Conservation (phyloP, 2,329 filamentous ascomycete species). For the Raffaelea arxii region DNA sequence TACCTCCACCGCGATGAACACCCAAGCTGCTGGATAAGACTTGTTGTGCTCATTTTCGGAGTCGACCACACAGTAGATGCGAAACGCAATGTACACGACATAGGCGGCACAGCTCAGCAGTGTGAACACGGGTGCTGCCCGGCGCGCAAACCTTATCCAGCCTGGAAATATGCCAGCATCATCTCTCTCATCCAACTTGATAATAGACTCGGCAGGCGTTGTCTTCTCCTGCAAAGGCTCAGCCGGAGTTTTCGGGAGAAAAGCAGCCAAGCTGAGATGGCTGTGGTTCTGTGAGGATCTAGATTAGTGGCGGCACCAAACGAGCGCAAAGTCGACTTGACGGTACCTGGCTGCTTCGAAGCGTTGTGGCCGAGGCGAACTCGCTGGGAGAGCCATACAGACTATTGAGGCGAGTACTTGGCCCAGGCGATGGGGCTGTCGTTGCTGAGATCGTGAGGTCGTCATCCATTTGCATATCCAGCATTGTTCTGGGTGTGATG, state of each 20-base stretch:
- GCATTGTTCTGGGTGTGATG: slow-evolving; percentile 5
- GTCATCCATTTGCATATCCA: slow-evolving; percentile 8
- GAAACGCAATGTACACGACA: slow-evolving; percentile 38
- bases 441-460: slow-evolving; percentile 7
- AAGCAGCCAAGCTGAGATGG: slow-evolving; percentile 29
- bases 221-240: slow-evolving; percentile 21
- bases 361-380: slow-evolving; percentile 8
- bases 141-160: slow-evolving; percentile 27
- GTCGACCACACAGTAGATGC: slow-evolving; percentile 40
- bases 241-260: slow-evolving; percentile 24
- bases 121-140: slow-evolving; percentile 28
- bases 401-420: slow-evolving; percentile 9
- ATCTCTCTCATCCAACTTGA: slow-evolving; percentile 31
- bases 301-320: not conserved
- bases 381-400: slow-evolving; percentile 10
- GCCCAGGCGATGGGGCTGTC: slow-evolving; percentile 11
- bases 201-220: slow-evolving; percentile 23
- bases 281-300: slow-evolving; percentile 26
- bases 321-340: too few relatives aligned
- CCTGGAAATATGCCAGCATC: slow-evolving; percentile 31
- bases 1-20: slow-evolving; percentile 14
- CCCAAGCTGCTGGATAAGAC: slow-evolving; percentile 29
- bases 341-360: slow-evolving; percentile 10
- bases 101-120: slow-evolving; percentile 25
- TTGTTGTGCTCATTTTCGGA: slow-evolving; percentile 31